Evolutionary conservation across 2,329 filamentous ascomycete genomes (phyloP), one percentile per base, ranked within the genome.

Genomic region (Pseudovirgaria hyperparasitica): DNA sequence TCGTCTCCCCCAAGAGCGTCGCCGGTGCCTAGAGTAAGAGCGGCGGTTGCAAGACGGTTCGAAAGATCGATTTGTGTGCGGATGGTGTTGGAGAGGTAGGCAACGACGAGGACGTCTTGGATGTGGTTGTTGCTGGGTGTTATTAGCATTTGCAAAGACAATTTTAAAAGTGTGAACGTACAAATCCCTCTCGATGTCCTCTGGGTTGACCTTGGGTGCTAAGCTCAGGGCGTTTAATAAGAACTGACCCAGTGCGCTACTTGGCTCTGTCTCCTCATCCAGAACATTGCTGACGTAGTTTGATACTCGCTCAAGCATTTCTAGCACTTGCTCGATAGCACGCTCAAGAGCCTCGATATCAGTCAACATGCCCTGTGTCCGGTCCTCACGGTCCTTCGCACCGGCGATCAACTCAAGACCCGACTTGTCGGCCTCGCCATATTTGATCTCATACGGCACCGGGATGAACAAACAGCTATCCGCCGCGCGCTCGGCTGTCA

Each of bases 31-130:
- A 64, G 54, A 17, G 61, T 65, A 23, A 66, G 54, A 3, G 62
- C 59, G 6, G 63, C 63, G 7, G 62, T 90, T 28, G 87, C 87
- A 49, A 98, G 67, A 38, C 87, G 75, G 70, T 96, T 92, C 39
- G 86, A 92, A 33, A 98, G 75, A 51, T 96, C 90, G 64, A 98
- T 94, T 66, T 98, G 90, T 43, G 87, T 96, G 58, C 87, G 84
- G 62, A 96, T 93, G 41, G 85, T 94, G 70, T 96, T 98, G 55
- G 90, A 85, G 39, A 98, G 72, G 66, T 98, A 98, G 42, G 85
- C 92, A 46, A 98, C 86, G 57, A 96, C 86, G 41, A 98, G 76
- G 35, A 98, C 86, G 57, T 98, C 90, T 65, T 98, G 90, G 58
- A 98, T 85, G 65, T 98, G 90, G 67, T 92, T 93, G 74, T 98